phyloP scores from a whole-genome alignment of 2,329 filamentous ascomycete genomes.

The Shiraia sp. region DNA sequence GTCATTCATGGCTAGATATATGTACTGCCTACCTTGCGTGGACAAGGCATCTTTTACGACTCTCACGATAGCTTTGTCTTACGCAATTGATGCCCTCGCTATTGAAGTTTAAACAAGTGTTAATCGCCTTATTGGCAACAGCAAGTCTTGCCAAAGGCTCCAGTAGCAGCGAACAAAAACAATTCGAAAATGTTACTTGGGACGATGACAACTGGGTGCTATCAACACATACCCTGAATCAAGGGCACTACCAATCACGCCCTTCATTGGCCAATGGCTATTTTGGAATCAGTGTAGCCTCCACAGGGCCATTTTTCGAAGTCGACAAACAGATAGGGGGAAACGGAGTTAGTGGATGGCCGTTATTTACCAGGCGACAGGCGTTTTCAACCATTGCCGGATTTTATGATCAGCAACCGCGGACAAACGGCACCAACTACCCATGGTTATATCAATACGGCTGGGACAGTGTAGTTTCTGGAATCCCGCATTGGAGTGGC shows the following conservation, averaged over 20 bases:
- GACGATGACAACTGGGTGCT: constrained; percentile 62
- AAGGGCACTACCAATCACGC: constrained; percentile 64
- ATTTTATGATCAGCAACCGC: constrained; percentile 66
- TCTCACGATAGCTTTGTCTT: too few species aligned
- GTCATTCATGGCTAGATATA: too few species aligned
- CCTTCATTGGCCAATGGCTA: constrained; percentile 62
- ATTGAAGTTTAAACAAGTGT: constrained; percentile 4
- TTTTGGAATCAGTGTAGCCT: constrained; percentile 65
- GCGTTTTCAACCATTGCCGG: constrained; percentile 70
- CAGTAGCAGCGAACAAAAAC: constrained; percentile 24
- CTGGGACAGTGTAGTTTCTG: constrained; percentile 70
- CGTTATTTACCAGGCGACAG: constrained; percentile 65
- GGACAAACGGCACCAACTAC: constrained; percentile 65
- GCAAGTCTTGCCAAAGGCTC: constrained; percentile 9
- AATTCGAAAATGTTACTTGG: constrained; percentile 56
- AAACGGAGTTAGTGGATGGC: constrained; percentile 68
- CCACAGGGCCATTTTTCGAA: constrained; percentile 66
- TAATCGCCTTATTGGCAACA: constrained; percentile 16
- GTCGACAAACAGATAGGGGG: constrained; percentile 55
- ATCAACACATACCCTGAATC: constrained; percentile 57
- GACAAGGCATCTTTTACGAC: too few species aligned
- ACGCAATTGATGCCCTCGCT: neutral
- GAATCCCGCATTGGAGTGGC: constrained; percentile 70
- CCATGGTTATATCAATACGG: constrained; percentile 71
- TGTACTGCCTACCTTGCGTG: too few species aligned